Percentiles rank a stretch among this genome's conserved stretches.
phyloP scores from a whole-genome alignment of 495 filamentous ascomycete genomes.

The Acidiella bohemica region DNA sequence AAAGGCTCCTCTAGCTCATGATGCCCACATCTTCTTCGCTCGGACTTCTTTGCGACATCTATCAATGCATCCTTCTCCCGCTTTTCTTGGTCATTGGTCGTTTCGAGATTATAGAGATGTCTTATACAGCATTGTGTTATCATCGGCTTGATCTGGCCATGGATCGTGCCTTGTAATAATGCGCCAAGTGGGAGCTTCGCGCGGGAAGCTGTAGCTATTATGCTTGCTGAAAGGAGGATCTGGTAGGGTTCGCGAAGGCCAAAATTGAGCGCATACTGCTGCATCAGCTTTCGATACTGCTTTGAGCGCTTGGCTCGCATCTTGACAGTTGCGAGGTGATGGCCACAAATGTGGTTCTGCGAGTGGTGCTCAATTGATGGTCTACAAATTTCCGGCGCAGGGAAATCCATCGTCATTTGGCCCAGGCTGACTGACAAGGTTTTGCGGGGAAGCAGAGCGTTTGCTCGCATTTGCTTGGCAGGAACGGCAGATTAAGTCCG shows the following conservation, averaged over 20 bases:
- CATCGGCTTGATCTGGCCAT: slow-evolving; percentile 70
- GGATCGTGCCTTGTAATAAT: slow-evolving; percentile 58
- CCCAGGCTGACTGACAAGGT: neutral
- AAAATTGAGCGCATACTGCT: slow-evolving; percentile 69
- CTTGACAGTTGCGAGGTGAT: slow-evolving; percentile 21
- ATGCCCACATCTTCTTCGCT: slow-evolving; percentile 81
- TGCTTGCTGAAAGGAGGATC: slow-evolving; percentile 73
- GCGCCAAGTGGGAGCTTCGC: slow-evolving; percentile 72
- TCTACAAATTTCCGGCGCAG: too few species aligned
- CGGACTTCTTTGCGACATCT: slow-evolving; percentile 55
- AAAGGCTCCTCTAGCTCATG: slow-evolving; percentile 67
- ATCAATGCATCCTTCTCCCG: slow-evolving; percentile 35
- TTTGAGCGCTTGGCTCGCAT: slow-evolving; percentile 91
- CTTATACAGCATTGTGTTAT: slow-evolving; percentile 41
- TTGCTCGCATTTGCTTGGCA: too few species aligned
- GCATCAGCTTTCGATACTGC: slow-evolving; percentile 93
- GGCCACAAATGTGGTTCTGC: neutral
- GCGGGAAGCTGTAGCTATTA: slow-evolving; percentile 55
- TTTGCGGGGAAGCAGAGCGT: too few species aligned
- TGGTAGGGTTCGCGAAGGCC: slow-evolving; percentile 86
- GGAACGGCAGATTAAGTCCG: too few species aligned
- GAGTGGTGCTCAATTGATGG: too few species aligned
- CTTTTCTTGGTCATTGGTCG: slow-evolving; percentile 3
- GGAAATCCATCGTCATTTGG: too few species aligned
- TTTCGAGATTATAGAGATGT: slow-evolving; percentile 47